A percentile compares a stretch with the other conserved stretches of the same genome.
Conservation (phyloP, 2,329 filamentous ascomycete species). For the Penicillium sp. region DNA sequence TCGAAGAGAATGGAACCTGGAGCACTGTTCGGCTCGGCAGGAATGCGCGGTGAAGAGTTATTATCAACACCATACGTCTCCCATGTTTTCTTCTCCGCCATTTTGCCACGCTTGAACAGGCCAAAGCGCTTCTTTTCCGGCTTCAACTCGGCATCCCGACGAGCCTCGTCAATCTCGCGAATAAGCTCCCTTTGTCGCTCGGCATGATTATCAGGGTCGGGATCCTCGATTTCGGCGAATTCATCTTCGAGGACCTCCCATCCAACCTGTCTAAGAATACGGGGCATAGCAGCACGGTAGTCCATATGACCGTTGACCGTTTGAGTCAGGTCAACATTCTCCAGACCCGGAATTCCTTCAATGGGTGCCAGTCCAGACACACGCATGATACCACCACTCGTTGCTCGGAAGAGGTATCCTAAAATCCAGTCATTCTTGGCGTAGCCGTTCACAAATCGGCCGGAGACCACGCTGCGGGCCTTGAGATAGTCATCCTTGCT, state of each 20-base stretch:
- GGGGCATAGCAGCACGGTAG: constrained; percentile 90
- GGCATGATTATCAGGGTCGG: constrained; percentile 90
- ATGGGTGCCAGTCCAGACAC: constrained; percentile 82
- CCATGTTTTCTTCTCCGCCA: constrained; percentile 81
- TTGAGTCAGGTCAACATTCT: constrained; percentile 87
- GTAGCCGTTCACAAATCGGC: constrained; percentile 94
- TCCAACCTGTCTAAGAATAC: constrained; percentile 80
- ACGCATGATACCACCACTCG: constrained; percentile 85
- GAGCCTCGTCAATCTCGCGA: constrained; percentile 92
- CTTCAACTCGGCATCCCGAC: constrained; percentile 81
- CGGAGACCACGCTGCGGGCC: constrained; percentile 80
- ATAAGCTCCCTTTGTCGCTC: constrained; percentile 90
- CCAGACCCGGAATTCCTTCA: constrained; percentile 74
- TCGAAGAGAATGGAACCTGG: constrained; percentile 77
- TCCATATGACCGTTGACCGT: constrained; percentile 93
- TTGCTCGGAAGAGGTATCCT: constrained; percentile 92
- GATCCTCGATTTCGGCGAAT: constrained; percentile 95
- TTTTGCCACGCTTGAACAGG: constrained; percentile 78
- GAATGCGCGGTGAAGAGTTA: constrained; percentile 33
- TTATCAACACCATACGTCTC: constrained; percentile 81
- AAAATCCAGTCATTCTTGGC: constrained; percentile 97
- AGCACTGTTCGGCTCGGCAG: constrained; percentile 32
- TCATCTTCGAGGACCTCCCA: constrained; percentile 93
- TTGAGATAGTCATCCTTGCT: constrained; percentile 87
- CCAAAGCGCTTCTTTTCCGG: constrained; percentile 72